phyloP scores from a whole-genome alignment of 768 basidiomycete genomes.

The Ramaria sp. region DNA sequence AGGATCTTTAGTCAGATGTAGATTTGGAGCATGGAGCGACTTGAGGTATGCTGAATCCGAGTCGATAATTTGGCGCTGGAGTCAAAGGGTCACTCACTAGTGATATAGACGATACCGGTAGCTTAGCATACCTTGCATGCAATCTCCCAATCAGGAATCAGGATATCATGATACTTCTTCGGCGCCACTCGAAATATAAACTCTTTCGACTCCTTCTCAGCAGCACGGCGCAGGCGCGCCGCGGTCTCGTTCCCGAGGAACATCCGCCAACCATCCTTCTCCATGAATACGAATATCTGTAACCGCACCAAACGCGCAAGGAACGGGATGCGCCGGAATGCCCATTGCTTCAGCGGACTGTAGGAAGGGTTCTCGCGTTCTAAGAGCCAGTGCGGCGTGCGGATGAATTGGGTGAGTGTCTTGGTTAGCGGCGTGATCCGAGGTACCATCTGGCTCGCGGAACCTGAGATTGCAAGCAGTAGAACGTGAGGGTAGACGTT shows the following conservation, averaged over 20 bases:
- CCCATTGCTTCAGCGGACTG: neutral
- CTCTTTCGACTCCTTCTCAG: slow-evolving; percentile 6
- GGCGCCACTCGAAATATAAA: slow-evolving; percentile 12
- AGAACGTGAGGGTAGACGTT: neutral
- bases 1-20: slow-evolving; percentile 12
- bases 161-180: slow-evolving; percentile 14
- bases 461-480: neutral
- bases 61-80: slow-evolving; percentile 16
- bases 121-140: slow-evolving; percentile 11
- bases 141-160: slow-evolving; percentile 15
- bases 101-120: neutral
- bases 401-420: slow-evolving; percentile 14
- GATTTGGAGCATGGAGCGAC: slow-evolving; percentile 11
- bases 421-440: slow-evolving; percentile 9
- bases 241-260: neutral
- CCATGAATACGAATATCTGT: neutral
- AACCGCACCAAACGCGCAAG: neutral
- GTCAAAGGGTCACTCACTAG: too few relatives aligned
- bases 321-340: slow-evolving; percentile 6
- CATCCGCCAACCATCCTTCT: neutral
- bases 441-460: slow-evolving; percentile 15
- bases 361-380: slow-evolving; percentile 1
- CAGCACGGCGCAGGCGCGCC: neutral
- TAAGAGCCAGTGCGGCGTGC: slow-evolving; percentile 13
- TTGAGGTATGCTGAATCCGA: slow-evolving; percentile 10